Base-by-base conservation (phyloP, 2,329 filamentous ascomycete species). In the Xylariales sp. region DNA sequence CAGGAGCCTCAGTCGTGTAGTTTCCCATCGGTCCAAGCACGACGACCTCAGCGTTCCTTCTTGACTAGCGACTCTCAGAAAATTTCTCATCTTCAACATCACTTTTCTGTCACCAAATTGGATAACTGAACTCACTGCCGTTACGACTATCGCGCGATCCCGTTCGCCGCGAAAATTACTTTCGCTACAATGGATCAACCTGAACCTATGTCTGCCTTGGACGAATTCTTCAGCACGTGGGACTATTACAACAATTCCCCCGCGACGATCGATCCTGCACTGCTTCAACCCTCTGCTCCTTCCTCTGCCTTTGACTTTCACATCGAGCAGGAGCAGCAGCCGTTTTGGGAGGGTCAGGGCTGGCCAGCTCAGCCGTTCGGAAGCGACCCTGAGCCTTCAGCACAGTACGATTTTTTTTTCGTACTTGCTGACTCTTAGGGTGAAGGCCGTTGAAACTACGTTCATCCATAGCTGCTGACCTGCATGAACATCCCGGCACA, bases 341-440 rank as follows among this genome's bases (percentile, higher is more conserved):
- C 2, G 23, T 18, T 1, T 32, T 18, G 32, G 46, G 54, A 39
- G n/a, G 46, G 10, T 1, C 46, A 57, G 6, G n/a, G 1, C n/a
- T 52, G 6, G 41, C 41, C 16, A 9, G 34, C 30, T 36, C 28
- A 30, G 34, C 48, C 32, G 2, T 32, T 23, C 16, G 34, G 3
- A 9, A 16, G 9, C 5, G 52, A 48, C 7, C n/a, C 36, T 23
- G 61, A 23, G 10, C 54, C n/a, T 10, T 5, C 12, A 1, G 41
- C 64, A 67, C 54, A 50, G 68, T 70, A 61, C 28, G 65, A 34
- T 64, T 66, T 70, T 68, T 70, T 70, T 70, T 68, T 68, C 43
- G 46, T 43, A 55, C 43, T 7, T 56, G 56, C 46, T 60, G 28
- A 59, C 43, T 62, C n/a, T 41, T 70, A 67, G 60, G 63, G 68